Base-by-base conservation (phyloP, 495 filamentous ascomycete genomes). In the Peziza echinospora region DNA sequence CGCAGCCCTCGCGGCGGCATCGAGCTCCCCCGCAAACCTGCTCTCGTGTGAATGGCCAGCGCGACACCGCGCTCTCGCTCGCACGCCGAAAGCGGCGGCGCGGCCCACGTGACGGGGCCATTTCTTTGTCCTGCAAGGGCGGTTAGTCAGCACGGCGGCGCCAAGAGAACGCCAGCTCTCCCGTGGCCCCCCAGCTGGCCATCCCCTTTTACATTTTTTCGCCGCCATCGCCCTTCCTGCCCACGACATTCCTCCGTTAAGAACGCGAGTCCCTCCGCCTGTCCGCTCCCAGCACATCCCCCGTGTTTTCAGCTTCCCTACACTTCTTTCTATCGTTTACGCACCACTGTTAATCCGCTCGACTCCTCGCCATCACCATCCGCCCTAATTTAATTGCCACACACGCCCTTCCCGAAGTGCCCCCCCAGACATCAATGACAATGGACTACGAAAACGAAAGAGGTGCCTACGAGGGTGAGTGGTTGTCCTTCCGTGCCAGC, bases 381-480 rank as follows among this genome's bases (percentile, higher is more conserved):
- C 19, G 19, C 19, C 13, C 13, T 37, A 13, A 13, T 37, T 37
- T 17, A 11, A 37, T 37, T 17, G 13, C 19, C 13, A 37, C 19
- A 37, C 30, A 3, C 19, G 11, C 6, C 3, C 3, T 37, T 37
- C 30, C 6, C 19, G 13, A 1, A 17, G 6, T 6, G 19, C 30
- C 30, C 19, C 19, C 30, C 3, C 30, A 37, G 30, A 37, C 19
- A 37, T 17, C 13, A 37, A 56, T 53, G 47, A 59, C 48, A 47
- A 80, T 84, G 71, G 84, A 92, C 57, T 89, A 85, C 66, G 84
- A 89, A 57, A 80, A 76, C 59, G 82, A 84, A 50, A 82, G 78
- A 61, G 68, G 65, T 47, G 80, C 79, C 51, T 89, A 83, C 55
- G 81, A 86, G 52, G 84, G 84, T 89, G 72, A 64, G 77, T 67